Base-by-base conservation (phyloP, 2,329 filamentous ascomycete genomes). In the Exophiala dermatitidis region DNA sequence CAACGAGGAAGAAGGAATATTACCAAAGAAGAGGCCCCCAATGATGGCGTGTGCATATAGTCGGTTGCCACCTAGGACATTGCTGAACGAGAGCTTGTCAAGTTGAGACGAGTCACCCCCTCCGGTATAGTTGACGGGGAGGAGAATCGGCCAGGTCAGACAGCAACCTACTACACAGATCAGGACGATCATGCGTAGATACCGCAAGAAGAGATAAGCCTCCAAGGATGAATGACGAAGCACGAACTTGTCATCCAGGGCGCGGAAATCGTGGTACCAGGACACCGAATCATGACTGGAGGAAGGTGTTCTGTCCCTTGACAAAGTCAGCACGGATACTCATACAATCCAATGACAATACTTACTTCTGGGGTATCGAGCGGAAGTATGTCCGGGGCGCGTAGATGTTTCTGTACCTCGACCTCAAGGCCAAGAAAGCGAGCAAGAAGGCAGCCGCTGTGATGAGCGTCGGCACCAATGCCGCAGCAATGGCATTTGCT, bases 171-270 rank as follows among this genome's bases (percentile, higher is more conserved):
- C 83, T 32, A 95, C 79, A 68, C 86, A 91, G 57, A 91, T 85
- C 52, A 86, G 78, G 56, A 85, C 83, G 41, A 87, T 74, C 46
- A 93, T 86, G 60, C 88, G 84, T 55, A 97, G 73, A 63, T 91
- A 95, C 19, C 91, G 88, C 28, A 97, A 76, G 68, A 94, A 95
- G 41, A 97, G 83, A 71, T 90, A 97, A 19, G 86, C 87, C 68
- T 97, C 91, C 50, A 97, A 79, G 0, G 90, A 94, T 61, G 90
- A 88, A 72, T 94, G 88, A 62, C 93, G 88, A 4, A 97, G 81
- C n/a, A 90, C 81, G 66, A 88, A 88, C 28, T 83, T 82, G 67
- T 97, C 90, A 4, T 78, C 74, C 8, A 82, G 75, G 40, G 72
- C 72, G 48, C 74, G 70, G 63, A 82, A 81, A 1, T 75, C 60